Conservation (phyloP, 768 basidiomycete genomes). For the Kwoniella pini region DNA sequence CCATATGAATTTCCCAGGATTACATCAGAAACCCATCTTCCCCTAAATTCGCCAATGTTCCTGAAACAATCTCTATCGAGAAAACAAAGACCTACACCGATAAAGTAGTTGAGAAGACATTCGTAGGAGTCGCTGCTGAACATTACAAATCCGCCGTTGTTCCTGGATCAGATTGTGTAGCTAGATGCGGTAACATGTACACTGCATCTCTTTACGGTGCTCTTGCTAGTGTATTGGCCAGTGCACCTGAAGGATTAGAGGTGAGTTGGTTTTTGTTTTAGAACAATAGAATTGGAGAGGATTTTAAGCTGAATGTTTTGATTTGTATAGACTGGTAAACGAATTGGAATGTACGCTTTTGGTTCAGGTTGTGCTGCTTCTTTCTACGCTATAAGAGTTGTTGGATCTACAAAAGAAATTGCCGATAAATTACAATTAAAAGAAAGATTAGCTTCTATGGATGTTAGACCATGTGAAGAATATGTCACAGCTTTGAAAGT, state of each 20-base stretch:
- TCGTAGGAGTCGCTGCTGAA: constrained; percentile 74
- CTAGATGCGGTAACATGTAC: constrained; percentile 97
- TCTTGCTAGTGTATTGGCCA: constrained; percentile 79
- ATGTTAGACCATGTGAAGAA: constrained; percentile 86
- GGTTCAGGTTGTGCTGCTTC: constrained; percentile 92
- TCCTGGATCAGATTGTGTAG: constrained; percentile 81
- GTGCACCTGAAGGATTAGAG: constrained; percentile 67
- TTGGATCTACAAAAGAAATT: constrained; percentile 83
- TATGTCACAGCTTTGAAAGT: constrained; percentile 75
- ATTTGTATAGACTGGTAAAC: constrained; percentile 62
- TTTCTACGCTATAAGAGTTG: constrained; percentile 84
- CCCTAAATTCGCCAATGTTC: constrained; percentile 65
- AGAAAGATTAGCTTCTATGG: constrained; percentile 76
- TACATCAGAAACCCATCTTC: constrained; percentile 75
- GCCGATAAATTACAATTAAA: constrained; percentile 77
- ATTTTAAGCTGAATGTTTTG: constrained; percentile 5
- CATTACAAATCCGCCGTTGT: constrained; percentile 74
- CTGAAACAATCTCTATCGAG: constrained; percentile 65
- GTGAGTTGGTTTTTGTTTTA: constrained; percentile 16
- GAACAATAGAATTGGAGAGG: too few species aligned
- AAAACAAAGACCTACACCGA: constrained; percentile 79
- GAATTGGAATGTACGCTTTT: constrained; percentile 92
- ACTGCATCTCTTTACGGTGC: constrained; percentile 94
- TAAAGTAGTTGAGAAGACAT: constrained; percentile 93
- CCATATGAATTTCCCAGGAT: constrained; percentile 67